These are phyloP conservation scores for Diaporthe nobilis DNA, from an alignment of 2,329 filamentous ascomycete genomes.

Conservation along the genomic window DNA sequence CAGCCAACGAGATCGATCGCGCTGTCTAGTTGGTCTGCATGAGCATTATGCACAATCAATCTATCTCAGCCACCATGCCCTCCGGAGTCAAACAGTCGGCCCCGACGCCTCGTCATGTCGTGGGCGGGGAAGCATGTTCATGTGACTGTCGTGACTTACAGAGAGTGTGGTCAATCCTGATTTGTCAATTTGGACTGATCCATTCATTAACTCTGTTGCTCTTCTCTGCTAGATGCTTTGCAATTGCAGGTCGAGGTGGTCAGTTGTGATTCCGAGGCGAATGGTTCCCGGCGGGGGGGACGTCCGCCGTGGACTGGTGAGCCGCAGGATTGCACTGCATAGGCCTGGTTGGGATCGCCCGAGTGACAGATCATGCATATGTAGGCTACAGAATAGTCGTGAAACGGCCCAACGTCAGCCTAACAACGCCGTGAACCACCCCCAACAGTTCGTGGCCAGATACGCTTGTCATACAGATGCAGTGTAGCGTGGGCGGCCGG, in stretches of 20 bases:
- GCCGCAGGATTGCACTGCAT: constrained; percentile 13
- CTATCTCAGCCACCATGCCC: not conserved
- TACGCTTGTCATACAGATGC: constrained; percentile 24
- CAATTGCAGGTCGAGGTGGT: not conserved
- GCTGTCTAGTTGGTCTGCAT: not conserved
- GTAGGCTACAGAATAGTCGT: constrained; percentile 2
- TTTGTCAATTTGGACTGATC: not conserved
- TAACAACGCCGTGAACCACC: constrained; percentile 8
- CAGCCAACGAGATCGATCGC: not conserved
- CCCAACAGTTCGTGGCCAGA: constrained; percentile 33
- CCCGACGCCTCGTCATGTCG: not conserved
- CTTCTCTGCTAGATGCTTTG: not conserved
- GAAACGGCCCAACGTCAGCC: constrained; percentile 31
- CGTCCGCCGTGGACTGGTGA: constrained; percentile 8
- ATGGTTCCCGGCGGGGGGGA: not conserved
- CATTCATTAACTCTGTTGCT: not conserved
- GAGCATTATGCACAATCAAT: not conserved
- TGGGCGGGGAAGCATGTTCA: not conserved
- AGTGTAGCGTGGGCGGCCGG: constrained; percentile 27
- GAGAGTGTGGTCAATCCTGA: not conserved
- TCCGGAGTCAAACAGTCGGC: not conserved
- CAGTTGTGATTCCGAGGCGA: not conserved
- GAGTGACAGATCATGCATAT: constrained; percentile 23
- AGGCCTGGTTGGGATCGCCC: not conserved
- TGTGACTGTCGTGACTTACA: not conserved